Base-by-base conservation (phyloP, 106 monocot species). In the Iris macrosiphon region DNA sequence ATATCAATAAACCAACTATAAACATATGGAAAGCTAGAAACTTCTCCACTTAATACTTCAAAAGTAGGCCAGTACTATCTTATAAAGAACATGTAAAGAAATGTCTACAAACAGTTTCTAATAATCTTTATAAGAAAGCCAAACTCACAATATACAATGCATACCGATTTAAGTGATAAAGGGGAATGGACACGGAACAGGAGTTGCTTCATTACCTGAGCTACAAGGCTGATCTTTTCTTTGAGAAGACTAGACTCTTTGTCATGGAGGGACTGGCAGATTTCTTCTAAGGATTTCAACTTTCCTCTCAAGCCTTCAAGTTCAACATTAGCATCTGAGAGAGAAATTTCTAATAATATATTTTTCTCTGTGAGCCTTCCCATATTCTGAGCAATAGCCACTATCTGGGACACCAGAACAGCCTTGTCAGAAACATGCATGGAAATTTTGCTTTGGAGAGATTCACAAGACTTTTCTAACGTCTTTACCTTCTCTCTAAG, bases 151-250 rank as follows among this genome's bases (percentile, higher is more conserved):
- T n/a, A n/a, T n/a, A n/a, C n/a, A n/a, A n/a, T n/a, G n/a, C n/a
- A n/a, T n/a, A n/a, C n/a, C n/a, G n/a, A n/a, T n/a, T n/a, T n/a
- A n/a, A n/a, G n/a, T n/a, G n/a, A n/a, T n/a, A n/a, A n/a, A n/a
- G n/a, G n/a, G n/a, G n/a, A n/a, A n/a, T n/a, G n/a, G n/a, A n/a
- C n/a, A n/a, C n/a, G n/a, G n/a, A n/a, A n/a, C n/a, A n/a, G n/a
- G n/a, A n/a, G n/a, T n/a, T n/a, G n/a, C n/a, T n/a, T n/a, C 34
- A 24, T 45, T 70, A 96, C 96, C 96, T 96, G 70, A 56, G 75
- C 67, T 27, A 66, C 25, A 32, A 98, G 80, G 47, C 50, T 20
- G 16, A 33, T 73, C 40, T 84, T 98, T 62, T 91, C 87, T 53
- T 38, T 17, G 52, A 67, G 68, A 61, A 99, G 80, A 34, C 27